Evolutionary conservation across 2,329 filamentous ascomycete genomes (phyloP), one percentile per base, ranked within the genome.

Genomic region (Pestalotiopsis fici): DNA sequence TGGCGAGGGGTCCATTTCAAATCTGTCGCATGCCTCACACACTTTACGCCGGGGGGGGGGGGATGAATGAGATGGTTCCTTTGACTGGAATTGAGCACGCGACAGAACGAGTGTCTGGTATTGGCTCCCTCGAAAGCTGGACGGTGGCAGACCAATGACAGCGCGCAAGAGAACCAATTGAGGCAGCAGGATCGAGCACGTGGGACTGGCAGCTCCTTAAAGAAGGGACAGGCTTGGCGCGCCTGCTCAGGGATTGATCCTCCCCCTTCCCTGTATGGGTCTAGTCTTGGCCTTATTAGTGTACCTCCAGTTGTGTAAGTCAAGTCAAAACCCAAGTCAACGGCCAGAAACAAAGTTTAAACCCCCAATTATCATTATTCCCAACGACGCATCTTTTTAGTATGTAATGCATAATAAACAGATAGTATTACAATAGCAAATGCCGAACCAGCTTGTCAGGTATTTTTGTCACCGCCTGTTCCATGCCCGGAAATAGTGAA

Each of bases 101-200:
- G 59, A 62, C 59, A 62, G 59, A 62, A 62, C n/a, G n/a, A 35
- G 15, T 62, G 59, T 62, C 59, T 62, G 59, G 59, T 47, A 62
- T 62, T 62, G 59, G 59, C 59, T 62, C 35, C 23, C 55, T 31
- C 37, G 59, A 18, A 2, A 60, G 57, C 57, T 37, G 27, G 57
- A 60, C n/a, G 37, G 12, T 37, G 28, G 21, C 18, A n/a, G 43
- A 21, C 59, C 59, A 62, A 62, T 62, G 59, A 62, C 11, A 25
- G 35, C 13, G n/a, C n/a, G 21, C 21, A 21, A 25, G n/a, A 37
- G 59, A 62, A 35, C 59, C 59, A 62, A 62, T 62, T 62, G 59
- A 62, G 59, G 59, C 59, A 62, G 59, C 59, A 31, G 25, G 21
- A 13, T 62, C 59, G 39, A 62, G 59, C 59, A 62, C 59, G 59